These are phyloP conservation scores for Pleurozium schreberi DNA, from an alignment of 225 moss, liverwort and hornwort genomes.

Conservation along the genomic window DNA sequence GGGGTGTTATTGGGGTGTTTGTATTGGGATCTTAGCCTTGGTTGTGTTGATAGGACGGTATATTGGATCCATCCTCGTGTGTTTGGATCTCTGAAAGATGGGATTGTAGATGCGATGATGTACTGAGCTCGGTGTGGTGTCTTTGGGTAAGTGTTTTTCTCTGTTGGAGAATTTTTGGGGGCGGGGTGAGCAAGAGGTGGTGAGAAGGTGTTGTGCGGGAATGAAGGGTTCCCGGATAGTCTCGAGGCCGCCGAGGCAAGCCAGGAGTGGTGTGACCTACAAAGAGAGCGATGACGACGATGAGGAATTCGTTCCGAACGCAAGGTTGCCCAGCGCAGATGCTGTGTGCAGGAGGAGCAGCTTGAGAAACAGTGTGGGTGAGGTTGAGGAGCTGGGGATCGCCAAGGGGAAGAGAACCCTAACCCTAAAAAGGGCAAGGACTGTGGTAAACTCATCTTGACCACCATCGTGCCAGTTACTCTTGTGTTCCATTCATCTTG, in stretches of 20 bases:
- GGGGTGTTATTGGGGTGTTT: neutral
- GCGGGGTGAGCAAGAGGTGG: neutral
- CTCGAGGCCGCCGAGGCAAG: conserved; percentile 26
- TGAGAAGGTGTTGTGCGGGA: neutral
- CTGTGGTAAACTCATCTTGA: neutral
- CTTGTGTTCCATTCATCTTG: neutral
- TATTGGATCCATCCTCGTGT: neutral
- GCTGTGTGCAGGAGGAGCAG: conserved; percentile 9
- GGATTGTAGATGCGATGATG: neutral
- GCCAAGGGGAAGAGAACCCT: conserved; percentile 34
- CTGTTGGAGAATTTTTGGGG: neutral
- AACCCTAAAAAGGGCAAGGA: conserved; percentile 26
- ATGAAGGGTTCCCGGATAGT: conserved; percentile 18
- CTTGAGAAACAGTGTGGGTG: conserved; percentile 6
- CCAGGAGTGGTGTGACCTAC: conserved; percentile 24
- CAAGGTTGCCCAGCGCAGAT: neutral
- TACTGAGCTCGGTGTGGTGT: neutral
- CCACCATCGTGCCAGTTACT: neutral
- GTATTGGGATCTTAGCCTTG: neutral
- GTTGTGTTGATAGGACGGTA: neutral
- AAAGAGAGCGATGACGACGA: conserved; percentile 42
- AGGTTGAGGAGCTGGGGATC: conserved; percentile 19
- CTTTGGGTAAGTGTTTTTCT: neutral
- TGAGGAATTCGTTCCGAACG: conserved; percentile 8
- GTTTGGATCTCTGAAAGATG: neutral